A percentile compares a stretch with the other conserved stretches of the same genome.
Evolutionary conservation across 192 early-diverging fungal species (phyloP).

Genomic region (Powellomyces hirtus): DNA sequence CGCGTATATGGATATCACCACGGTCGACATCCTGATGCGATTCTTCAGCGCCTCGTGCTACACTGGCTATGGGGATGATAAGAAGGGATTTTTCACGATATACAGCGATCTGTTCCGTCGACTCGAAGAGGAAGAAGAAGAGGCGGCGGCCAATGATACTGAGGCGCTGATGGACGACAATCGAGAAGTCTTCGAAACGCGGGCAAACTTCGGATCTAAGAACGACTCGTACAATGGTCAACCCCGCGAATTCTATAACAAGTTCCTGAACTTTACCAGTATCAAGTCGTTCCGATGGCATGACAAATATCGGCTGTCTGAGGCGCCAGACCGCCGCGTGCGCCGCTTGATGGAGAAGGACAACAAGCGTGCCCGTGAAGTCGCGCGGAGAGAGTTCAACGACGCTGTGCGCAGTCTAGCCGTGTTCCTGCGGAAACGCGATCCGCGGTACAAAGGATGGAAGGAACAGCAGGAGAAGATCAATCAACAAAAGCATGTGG

Average conservation of each 20-base stretch:
- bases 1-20: slow-evolving; percentile 41
- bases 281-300: slow-evolving; percentile 91
- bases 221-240: slow-evolving; percentile 65
- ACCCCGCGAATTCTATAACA: slow-evolving; percentile 46
- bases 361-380: slow-evolving; percentile 80
- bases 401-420: slow-evolving; percentile 63
- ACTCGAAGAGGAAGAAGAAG: slow-evolving; percentile 78
- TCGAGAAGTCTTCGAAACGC: slow-evolving; percentile 33
- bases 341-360: slow-evolving; percentile 88
- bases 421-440: slow-evolving; percentile 77
- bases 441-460: slow-evolving; percentile 81
- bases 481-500: slow-evolving; percentile 59
- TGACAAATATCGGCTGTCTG: slow-evolving; percentile 81
- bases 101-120: slow-evolving; percentile 76
- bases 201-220: slow-evolving; percentile 68
- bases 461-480: slow-evolving; percentile 56
- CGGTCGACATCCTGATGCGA: slow-evolving; percentile 70
- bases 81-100: slow-evolving; percentile 75
- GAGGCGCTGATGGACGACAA: slow-evolving; percentile 40
- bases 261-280: slow-evolving; percentile 78
- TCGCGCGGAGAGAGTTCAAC: slow-evolving; percentile 51
- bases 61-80: slow-evolving; percentile 66
- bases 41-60: slow-evolving; percentile 77
- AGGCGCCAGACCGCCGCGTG: slow-evolving; percentile 77
- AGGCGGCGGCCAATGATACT: slow-evolving; percentile 42